Base-by-base conservation (phyloP, 169 alveolate species). In the Cryptosporidium ubiquitum region DNA sequence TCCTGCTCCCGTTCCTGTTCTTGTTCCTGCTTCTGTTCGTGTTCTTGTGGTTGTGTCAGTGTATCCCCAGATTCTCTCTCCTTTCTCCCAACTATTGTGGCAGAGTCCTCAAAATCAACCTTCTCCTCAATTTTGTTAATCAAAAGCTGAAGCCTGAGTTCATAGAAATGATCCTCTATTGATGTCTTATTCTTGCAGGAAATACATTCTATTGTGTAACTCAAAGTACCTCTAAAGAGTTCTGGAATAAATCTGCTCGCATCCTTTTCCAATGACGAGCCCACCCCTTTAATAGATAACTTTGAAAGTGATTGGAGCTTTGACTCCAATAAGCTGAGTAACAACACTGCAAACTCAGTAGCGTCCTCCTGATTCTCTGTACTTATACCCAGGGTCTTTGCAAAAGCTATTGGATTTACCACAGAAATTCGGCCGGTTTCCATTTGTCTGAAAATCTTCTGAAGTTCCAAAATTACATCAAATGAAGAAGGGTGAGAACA, bases 351-450 rank as follows among this genome's bases (percentile, higher is more conserved):
- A 26, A 79, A 79, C 40, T 79, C 89, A 18, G 89, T 79, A 12
- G 89, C 89, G 23, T 79, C 89, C 35, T 79, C 89, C 55, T 79
- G 89, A n/a, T 79, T 79, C 40, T 79, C 89, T 14, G 89, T 79
- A 42, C 89, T 79, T 58, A 79, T 79, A 23, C 75, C 75, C n/a
- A 79, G 75, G 0, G 89, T 42, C 40, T 79, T 79, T 47, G 74
- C 89, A 79, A 79, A 79, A 26, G 44, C 52, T 29, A 64, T 37
- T 12, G 89, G 89, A 58, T 79, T 64, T 3, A 79, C 89, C 5
- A 79, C 75, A 6, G 89, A 64, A 9, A 61, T 58, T 7, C 69
- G 16, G 5, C 89, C 89, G 7, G 79, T 79, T 6, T 79, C 89
- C 89, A 79, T 79, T 64, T 61, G 75, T 26, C 73, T 40, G 47